These are phyloP conservation scores for Primulina tabacum DNA, from an alignment of 257 asterid species.

Conservation along the genomic window DNA sequence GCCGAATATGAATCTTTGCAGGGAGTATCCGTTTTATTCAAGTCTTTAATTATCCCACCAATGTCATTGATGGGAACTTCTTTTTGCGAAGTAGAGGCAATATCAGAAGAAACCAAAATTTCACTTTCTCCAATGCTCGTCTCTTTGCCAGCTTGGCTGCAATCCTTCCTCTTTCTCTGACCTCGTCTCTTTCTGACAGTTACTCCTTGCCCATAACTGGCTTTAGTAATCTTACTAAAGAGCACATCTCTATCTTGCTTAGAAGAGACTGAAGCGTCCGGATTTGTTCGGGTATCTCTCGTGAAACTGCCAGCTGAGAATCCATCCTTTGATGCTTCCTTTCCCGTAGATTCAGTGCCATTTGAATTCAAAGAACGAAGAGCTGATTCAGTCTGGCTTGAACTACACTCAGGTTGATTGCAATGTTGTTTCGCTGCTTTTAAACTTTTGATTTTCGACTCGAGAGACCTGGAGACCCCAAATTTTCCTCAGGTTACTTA, in stretches of 20 bases:
- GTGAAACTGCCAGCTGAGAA: conserved; percentile 78
- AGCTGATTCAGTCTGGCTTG: conserved; percentile 48
- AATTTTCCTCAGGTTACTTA: background rate
- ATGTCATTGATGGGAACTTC: conserved; percentile 41
- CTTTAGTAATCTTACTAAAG: conserved; percentile 28
- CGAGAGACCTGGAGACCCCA: conserved; percentile 58
- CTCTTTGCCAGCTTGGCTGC: conserved; percentile 48
- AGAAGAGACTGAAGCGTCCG: conserved; percentile 35
- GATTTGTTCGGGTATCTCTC: conserved; percentile 43
- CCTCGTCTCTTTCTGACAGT: conserved; percentile 71
- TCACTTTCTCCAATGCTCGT: conserved; percentile 59
- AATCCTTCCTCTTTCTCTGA: conserved; percentile 63
- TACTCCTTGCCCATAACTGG: conserved; percentile 34
- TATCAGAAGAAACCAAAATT: conserved; percentile 50
- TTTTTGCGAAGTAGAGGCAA: conserved; percentile 41
- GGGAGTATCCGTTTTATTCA: conserved; percentile 20
- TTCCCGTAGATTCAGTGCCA: conserved; percentile 42
- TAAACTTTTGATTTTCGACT: conserved; percentile 57
- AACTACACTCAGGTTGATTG: conserved; percentile 34
- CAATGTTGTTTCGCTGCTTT: conserved; percentile 44
- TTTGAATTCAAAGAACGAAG: conserved; percentile 47
- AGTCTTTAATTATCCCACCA: conserved; percentile 28
- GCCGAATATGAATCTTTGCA: conserved; percentile 26
- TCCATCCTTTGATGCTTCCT: conserved; percentile 60
- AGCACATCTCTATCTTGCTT: conserved; percentile 32